Evolutionary conservation across 192 early-diverging fungal species (phyloP).

Genomic region (Jimgerdemannia flammicorona): DNA sequence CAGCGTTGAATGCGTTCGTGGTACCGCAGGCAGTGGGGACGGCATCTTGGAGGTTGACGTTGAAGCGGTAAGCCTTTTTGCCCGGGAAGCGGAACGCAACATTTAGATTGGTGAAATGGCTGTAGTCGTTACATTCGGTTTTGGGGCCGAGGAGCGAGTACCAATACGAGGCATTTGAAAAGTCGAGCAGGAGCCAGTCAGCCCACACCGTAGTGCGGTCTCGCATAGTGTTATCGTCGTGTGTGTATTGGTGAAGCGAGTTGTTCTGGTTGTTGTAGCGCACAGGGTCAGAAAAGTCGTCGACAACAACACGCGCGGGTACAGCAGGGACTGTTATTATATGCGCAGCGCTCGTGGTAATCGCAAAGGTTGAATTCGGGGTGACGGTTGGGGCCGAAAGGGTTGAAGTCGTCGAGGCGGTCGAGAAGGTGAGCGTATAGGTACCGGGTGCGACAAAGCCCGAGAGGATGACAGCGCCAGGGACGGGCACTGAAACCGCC

Average conservation of each 20-base stretch:
- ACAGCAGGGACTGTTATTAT: neutral
- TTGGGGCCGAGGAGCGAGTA: constrained; percentile 9
- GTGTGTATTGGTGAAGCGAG: constrained; percentile 2
- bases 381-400: constrained; percentile 6
- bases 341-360: constrained; percentile 1
- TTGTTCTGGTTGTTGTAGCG: constrained; percentile 17
- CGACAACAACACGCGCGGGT: constrained; percentile 9
- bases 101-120: constrained; percentile 9
- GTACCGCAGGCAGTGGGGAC: neutral
- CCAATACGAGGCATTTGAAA: constrained; percentile 9
- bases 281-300: constrained; percentile 15
- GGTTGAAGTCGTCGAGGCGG: constrained; percentile 7
- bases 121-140: constrained; percentile 17
- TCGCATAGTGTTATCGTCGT: constrained; percentile 15
- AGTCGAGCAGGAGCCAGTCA: constrained; percentile 13
- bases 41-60: neutral
- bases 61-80: neutral
- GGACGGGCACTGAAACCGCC: neutral
- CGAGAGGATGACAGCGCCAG: constrained; percentile 15
- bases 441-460: constrained; percentile 12
- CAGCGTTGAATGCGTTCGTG: neutral
- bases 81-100: constrained; percentile 17
- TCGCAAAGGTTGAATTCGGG: constrained; percentile 9
- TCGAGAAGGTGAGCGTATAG: constrained; percentile 9
- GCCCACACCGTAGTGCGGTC: constrained; percentile 5